A percentile compares a stretch with the other conserved stretches of the same genome.
Conservation (phyloP, 306 rosid genomes). For the Lathyrus aphaca region DNA sequence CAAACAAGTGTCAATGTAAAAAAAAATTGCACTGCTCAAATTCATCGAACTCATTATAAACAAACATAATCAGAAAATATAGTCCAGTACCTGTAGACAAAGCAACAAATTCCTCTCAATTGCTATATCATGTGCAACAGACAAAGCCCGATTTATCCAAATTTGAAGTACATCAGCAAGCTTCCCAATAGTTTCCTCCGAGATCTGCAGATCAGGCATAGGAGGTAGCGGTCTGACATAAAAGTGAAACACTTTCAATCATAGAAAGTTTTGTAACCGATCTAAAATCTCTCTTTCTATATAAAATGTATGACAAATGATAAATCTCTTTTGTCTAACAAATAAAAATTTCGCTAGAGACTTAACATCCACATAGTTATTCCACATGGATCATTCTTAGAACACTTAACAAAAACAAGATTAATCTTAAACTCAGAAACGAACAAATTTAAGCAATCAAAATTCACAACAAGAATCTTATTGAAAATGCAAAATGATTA, state of each 20-base stretch:
- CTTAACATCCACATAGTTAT: neutral
- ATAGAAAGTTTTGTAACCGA: neutral
- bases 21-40: neutral
- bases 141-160: constrained; percentile 66
- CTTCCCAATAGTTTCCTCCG: constrained; percentile 62
- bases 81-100: constrained; percentile 61
- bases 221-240: constrained; percentile 91
- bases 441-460: constrained; percentile 1
- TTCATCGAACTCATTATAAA: neutral
- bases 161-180: constrained; percentile 66
- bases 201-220: constrained; percentile 88
- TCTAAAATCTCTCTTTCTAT: neutral
- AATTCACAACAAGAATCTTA: neutral
- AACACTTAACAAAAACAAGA: constrained; percentile 9
- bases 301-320: too few relatives aligned
- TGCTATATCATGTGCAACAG: constrained; percentile 79
- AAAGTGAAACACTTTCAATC: constrained; percentile 24
- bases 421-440: neutral
- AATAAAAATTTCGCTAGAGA: neutral
- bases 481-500: neutral
- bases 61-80: neutral
- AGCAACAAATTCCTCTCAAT: constrained; percentile 70
- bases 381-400: neutral
- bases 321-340: neutral
- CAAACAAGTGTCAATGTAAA: neutral